Evolutionary conservation across 495 filamentous ascomycete species (phyloP), one percentile per base, ranked within the genome.

Genomic region (Neurospora cerealis): DNA sequence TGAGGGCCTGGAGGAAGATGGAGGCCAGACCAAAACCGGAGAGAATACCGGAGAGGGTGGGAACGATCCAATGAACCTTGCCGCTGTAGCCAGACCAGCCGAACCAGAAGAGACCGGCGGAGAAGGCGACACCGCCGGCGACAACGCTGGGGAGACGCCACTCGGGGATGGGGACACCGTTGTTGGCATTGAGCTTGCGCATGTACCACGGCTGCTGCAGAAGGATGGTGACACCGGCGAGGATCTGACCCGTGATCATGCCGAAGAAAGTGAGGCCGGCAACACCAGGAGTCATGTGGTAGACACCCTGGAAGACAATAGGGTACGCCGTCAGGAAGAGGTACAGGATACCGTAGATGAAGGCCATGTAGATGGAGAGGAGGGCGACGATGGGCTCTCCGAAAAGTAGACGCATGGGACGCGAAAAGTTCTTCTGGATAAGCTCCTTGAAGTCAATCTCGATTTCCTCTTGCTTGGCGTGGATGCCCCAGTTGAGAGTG

Each of bases 391-490:
- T 94, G 10, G 93, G 94, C 80, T 97, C 94, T 48, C 85, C 87
- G 77, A 96, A 87, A 11, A 97, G 87, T 72, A 97, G 89, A 71
- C 91, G 87, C 76, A 97, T 82, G 0, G 94, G 94, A 42, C 94
- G 89, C 74, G 85, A 88, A 80, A 96, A 94, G 81, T 97, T 96
- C 87, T 95, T 95, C 74, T 85, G 88, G 48, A 97, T 48, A 15
- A 97, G 85, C 81, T 96, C 92, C 38, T 85, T 80, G 75, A 96
- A 86, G 81, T 96, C 91, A 71, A 98, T 86, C 80, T 96, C 93
- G 75, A 96, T 94, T 83, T 97, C 93, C 79, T 97, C 94, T 80
- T 97, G 93, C 79, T 94, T 96, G 69, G 94, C 93, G 83, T 97
- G 93, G 75, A 97, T 96, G 66, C 93, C 94, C 93, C 94, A 96